Evolutionary conservation across 371 early-diverging fungal genomes (phyloP).

Genomic region (Mortierella sp.): DNA sequence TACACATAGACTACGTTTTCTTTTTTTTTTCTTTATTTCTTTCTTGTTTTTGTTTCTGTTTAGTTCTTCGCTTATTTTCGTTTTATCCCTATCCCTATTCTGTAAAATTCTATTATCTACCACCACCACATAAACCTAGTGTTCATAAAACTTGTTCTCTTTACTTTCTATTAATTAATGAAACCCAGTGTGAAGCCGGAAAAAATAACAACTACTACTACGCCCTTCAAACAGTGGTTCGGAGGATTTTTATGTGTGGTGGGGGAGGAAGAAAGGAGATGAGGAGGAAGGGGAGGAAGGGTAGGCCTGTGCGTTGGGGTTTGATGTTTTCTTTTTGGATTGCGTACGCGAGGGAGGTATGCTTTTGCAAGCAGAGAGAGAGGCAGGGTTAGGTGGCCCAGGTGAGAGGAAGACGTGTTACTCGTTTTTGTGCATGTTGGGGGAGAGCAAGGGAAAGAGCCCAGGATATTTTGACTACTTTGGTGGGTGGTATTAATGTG

Average conservation of each 20-base stretch:
- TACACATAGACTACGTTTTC: background rate
- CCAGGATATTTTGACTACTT: too few species aligned
- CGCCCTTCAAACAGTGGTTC: background rate
- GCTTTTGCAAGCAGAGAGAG: background rate
- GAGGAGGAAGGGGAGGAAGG: too few species aligned
- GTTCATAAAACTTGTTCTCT: background rate
- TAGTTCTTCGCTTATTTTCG: background rate
- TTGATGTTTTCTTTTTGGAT: background rate
- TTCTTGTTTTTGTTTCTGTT: background rate
- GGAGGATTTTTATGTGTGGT: background rate
- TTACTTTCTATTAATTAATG: background rate
- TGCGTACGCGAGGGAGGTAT: background rate
- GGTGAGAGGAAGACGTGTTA: background rate
- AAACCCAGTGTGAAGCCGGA: background rate
- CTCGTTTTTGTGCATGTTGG: too few species aligned
- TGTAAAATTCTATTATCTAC: constrained; percentile 3
- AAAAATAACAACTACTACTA: background rate
- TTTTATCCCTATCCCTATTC: background rate
- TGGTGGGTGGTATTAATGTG: too few species aligned
- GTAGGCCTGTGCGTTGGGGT: background rate
- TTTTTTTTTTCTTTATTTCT: background rate
- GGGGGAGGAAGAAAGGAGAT: background rate
- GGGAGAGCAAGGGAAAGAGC: too few species aligned
- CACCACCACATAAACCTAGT: background rate
- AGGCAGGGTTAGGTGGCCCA: background rate